Percentiles rank a stretch among this genome's conserved stretches.
phyloP scores from a whole-genome alignment of 495 filamentous ascomycete species.

The Aspergillus biplanus region DNA sequence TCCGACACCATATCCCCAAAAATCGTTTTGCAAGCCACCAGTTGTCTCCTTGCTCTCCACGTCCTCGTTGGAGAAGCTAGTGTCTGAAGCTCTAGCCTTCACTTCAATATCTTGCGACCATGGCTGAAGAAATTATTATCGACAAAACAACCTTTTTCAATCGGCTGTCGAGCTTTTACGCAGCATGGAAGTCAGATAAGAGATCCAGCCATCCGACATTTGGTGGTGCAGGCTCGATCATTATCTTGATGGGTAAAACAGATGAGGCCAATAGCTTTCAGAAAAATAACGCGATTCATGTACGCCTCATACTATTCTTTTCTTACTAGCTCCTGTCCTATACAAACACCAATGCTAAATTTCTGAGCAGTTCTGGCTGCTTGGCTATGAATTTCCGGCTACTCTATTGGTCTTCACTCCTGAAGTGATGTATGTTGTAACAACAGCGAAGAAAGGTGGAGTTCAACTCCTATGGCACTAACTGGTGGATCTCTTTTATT shows the following conservation, averaged over 20 bases:
- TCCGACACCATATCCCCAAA: too few relatives aligned
- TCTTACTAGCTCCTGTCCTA: not conserved
- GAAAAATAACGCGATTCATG: conserved; percentile 95
- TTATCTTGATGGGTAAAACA: conserved; percentile 91
- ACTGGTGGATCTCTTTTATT: conserved; percentile 1
- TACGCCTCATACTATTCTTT: conserved; percentile 49
- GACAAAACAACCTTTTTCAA: conserved; percentile 90
- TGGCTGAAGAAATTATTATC: conserved; percentile 79
- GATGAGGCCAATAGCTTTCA: conserved; percentile 81
- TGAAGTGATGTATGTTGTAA: conserved; percentile 86
- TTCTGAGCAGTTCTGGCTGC: conserved; percentile 82
- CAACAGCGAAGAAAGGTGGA: conserved; percentile 94
- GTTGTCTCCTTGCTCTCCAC: not conserved
- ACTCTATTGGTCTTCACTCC: conserved; percentile 90
- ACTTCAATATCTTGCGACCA: conserved; percentile 32
- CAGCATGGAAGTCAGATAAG: conserved; percentile 95
- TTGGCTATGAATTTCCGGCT: conserved; percentile 98
- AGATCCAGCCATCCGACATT: conserved; percentile 77
- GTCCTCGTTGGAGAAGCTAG: conserved; percentile 8
- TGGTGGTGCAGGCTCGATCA: conserved; percentile 78
- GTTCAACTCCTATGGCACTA: not conserved
- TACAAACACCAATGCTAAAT: not conserved
- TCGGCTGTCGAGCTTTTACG: conserved; percentile 81
- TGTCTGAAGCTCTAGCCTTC: conserved; percentile 13
- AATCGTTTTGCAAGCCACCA: not conserved